Percentiles rank a stretch among this genome's conserved stretches.
phyloP scores from a whole-genome alignment of 805 yeast species.

The Saccharomycopsis guyanensis region DNA sequence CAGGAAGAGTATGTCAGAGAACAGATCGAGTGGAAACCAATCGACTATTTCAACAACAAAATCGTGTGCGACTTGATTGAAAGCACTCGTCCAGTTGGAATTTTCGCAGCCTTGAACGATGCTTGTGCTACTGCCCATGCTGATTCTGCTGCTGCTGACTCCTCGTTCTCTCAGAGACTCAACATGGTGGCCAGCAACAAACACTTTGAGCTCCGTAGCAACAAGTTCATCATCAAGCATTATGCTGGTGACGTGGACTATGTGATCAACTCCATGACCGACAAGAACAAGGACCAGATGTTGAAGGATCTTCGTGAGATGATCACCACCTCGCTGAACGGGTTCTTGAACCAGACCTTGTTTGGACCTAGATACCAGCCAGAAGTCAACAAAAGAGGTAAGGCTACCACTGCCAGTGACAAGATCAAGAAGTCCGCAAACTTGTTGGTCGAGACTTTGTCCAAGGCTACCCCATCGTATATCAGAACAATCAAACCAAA shows the following conservation, averaged over 20 bases:
- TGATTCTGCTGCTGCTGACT: constrained; percentile 93
- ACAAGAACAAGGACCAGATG: constrained; percentile 92
- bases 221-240: constrained; percentile 85
- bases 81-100: constrained; percentile 89
- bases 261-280: constrained; percentile 85
- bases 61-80: constrained; percentile 96
- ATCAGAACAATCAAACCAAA: constrained; percentile 97
- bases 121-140: constrained; percentile 99
- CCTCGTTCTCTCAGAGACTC: constrained; percentile 86
- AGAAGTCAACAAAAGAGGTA: constrained; percentile 57
- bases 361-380: constrained; percentile 51
- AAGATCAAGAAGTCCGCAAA: constrained; percentile 91
- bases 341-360: constrained; percentile 35
- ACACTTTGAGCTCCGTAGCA: constrained; percentile 82
- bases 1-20: constrained; percentile 96
- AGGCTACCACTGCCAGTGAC: constrained; percentile 96
- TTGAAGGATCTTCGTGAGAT: constrained; percentile 81
- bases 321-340: constrained; percentile 61
- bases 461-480: constrained; percentile 89
- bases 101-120: constrained; percentile 93
- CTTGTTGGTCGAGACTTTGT: constrained; percentile 77
- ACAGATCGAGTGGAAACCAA: constrained; percentile 95
- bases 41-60: constrained; percentile 90
- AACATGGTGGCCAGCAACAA: constrained; percentile 75
- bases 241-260: constrained; percentile 98